Base-by-base conservation (phyloP, 306 rosid species). In the Acacia acuminata region DNA sequence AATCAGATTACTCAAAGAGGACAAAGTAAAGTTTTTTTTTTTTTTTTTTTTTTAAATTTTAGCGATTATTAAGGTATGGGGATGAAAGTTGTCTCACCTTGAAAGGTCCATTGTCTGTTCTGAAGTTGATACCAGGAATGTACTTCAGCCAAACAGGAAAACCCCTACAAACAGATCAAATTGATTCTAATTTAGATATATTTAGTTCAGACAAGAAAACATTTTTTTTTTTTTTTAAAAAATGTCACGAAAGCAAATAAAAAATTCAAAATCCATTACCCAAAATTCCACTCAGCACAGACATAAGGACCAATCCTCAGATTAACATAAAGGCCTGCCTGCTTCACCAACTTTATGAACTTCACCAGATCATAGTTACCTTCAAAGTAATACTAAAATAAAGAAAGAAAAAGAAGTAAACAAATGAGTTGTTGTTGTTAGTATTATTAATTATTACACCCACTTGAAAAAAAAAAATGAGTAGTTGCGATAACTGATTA, bases 281-380 rank as follows among this genome's bases (percentile, higher is more conserved):
- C 99, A 38, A 96, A 96, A 87, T 96, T 96, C 99, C 99, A 96
- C 81, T 96, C 99, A 73, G 99, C 99, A 87, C 99, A 96, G 75
- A 96, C 94, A 89, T 96, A 96, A 77, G 99, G 99, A 75, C 99
- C 99, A 88, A 96, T 92, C 89, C 99, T 91, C 74, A 96, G 97
- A 90, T 96, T 83, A 77, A 89, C 90, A 83, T 88, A 94, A 38
- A 96, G 97, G 71, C 99, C 99, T 69, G 97, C 98, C 87, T 96
- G 94, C 83, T 92, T 90, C 77, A 91, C 93, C 87, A 94, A 82
- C 98, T 92, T 94, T 19, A 94, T 77, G 87, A 94, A 96, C 84
- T 87, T 94, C 82, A 96, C 99, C 86, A 96, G 87, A 87, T 96
- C 98, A 88, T 96, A 96, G 85, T 90, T 94, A 82, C 91, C 97